These are phyloP conservation scores for Davidsoniella eucalypti DNA, from an alignment of 2,329 filamentous ascomycete genomes.

Conservation along the genomic window DNA sequence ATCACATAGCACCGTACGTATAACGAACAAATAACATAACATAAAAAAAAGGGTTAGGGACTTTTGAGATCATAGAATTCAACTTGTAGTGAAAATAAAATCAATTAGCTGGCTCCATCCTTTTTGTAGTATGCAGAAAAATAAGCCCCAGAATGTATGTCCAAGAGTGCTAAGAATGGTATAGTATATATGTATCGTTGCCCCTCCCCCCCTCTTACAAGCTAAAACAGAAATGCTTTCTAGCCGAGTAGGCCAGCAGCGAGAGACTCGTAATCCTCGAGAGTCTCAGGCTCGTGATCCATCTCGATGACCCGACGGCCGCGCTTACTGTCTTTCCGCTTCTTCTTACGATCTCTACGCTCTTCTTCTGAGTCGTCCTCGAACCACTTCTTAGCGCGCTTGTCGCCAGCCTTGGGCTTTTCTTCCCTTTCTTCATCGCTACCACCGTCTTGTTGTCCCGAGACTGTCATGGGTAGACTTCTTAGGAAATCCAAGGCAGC, in stretches of 20 bases:
- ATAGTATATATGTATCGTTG: background rate
- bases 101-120: constrained; percentile 9
- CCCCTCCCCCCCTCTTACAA: background rate
- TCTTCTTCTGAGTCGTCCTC: constrained; percentile 35
- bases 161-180: constrained; percentile 16
- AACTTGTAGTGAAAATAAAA: background rate
- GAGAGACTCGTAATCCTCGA: constrained; percentile 64
- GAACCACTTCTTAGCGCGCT: constrained; percentile 71
- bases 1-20: too few relatives aligned
- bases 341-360: constrained; percentile 18
- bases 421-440: constrained; percentile 21
- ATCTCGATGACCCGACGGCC: constrained; percentile 42
- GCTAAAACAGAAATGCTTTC: too few relatives aligned
- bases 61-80: too few relatives aligned
- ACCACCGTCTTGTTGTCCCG: constrained; percentile 18
- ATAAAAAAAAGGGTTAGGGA: too few relatives aligned
- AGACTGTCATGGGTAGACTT: constrained; percentile 35
- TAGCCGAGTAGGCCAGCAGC: constrained; percentile 53
- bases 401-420: constrained; percentile 18
- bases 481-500: constrained; percentile 41
- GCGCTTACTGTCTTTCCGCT: constrained; percentile 27
- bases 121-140: constrained; percentile 15
- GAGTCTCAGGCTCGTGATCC: constrained; percentile 54
- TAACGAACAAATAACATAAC: too few relatives aligned
- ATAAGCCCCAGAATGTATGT: constrained; percentile 11